A percentile compares a stretch with the other conserved stretches of the same genome.
Conservation (phyloP, 2,329 filamentous ascomycete genomes). For the Arthroderma uncinatum region DNA sequence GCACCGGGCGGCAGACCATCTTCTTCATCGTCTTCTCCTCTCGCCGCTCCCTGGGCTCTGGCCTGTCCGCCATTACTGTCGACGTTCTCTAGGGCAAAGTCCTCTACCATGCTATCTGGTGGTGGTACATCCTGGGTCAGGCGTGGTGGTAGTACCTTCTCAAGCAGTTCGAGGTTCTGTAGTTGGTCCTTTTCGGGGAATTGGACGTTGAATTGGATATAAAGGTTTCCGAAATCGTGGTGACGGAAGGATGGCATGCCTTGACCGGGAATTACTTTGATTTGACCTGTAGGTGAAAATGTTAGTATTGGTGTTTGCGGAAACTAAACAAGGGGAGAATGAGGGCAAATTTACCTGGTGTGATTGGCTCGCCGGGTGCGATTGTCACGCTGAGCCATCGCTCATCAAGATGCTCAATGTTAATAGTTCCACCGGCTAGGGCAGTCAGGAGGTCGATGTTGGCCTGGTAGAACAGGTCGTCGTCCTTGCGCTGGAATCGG, state of each 20-base stretch:
- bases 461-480: constrained; percentile 88
- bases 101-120: constrained; percentile 79
- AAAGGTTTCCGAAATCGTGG: constrained; percentile 91
- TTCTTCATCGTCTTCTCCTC: constrained; percentile 62
- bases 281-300: constrained; percentile 48
- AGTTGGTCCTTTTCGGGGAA: constrained; percentile 70
- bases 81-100: constrained; percentile 74
- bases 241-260: constrained; percentile 95
- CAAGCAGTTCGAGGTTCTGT: constrained; percentile 65
- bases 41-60: constrained; percentile 55
- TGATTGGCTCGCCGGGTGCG: constrained; percentile 85
- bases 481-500: constrained; percentile 89
- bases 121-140: constrained; percentile 57
- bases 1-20: constrained; percentile 38
- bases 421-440: constrained; percentile 79
- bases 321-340: constrained; percentile 7
- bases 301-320: constrained; percentile 2
- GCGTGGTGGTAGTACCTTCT: constrained; percentile 70
- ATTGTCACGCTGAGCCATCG: constrained; percentile 93
- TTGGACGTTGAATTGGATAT: constrained; percentile 95
- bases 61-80: constrained; percentile 57
- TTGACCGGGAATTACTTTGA: constrained; percentile 92
- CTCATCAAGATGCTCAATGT: constrained; percentile 93
- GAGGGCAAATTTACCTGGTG: constrained; percentile 55
- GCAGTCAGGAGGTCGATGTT: constrained; percentile 95